A percentile compares a stretch with the other conserved stretches of the same genome.
These are phyloP conservation scores for Cadophora gregata DNA, from an alignment of 2,329 filamentous ascomycete species.

Conservation along the genomic window DNA sequence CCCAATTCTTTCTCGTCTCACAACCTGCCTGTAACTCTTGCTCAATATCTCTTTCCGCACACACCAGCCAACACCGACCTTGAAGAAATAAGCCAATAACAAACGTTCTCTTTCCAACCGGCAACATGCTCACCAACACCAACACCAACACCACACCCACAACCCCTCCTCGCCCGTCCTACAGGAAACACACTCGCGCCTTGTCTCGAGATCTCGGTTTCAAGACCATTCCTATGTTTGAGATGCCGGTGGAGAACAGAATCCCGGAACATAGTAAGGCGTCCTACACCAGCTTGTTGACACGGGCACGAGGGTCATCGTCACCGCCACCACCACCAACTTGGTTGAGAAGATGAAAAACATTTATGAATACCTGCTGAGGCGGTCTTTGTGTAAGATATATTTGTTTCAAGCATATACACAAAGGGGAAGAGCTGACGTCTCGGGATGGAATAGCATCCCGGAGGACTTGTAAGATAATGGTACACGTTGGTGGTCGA, in stretches of 20 bases:
- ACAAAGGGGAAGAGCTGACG: neutral
- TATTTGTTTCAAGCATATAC: neutral
- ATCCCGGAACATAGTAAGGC: neutral
- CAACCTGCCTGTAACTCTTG: neutral
- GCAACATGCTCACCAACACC: neutral
- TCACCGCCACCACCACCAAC: neutral
- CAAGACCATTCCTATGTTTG: slow-evolving; percentile 9
- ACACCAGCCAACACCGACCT: neutral
- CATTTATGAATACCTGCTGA: neutral
- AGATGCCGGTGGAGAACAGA: slow-evolving; percentile 2
- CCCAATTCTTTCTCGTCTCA: neutral
- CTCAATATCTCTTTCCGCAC: neutral
- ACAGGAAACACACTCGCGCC: slow-evolving; percentile 14
- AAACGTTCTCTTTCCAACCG: too few species aligned
- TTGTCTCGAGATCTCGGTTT: slow-evolving; percentile 14
- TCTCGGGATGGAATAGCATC: neutral
- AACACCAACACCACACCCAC: neutral
- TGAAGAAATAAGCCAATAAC: too few species aligned
- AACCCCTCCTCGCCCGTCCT: slow-evolving; percentile 4
- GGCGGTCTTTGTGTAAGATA: neutral
- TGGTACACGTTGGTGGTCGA: neutral
- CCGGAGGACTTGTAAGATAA: neutral
- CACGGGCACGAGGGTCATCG: slow-evolving; percentile 3
- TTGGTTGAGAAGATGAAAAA: neutral
- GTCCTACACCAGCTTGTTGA: slow-evolving; percentile 13